Conservation (phyloP, 441 rosid genomes). For the Pelargonium citronellum region DNA sequence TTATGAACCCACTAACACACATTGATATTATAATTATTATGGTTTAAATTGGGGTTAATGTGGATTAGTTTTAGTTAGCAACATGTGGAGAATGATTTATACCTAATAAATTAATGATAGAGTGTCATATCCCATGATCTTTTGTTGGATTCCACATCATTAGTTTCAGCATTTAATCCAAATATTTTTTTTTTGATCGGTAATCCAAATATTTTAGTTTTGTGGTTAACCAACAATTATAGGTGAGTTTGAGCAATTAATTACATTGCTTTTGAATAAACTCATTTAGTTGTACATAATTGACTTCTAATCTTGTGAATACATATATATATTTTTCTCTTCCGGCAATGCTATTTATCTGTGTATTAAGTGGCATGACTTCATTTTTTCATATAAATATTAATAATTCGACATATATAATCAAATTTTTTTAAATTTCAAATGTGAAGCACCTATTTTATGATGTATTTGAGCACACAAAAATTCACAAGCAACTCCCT, state of each 20-base stretch:
- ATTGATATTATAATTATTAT: background rate
- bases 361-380: no score
- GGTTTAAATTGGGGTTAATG: no score
- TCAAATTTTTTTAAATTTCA: no score
- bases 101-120: background rate
- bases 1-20: background rate
- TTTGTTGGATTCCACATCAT: background rate
- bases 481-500: no score
- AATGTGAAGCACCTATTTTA: no score
- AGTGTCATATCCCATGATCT: background rate
- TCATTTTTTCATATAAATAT: no score
- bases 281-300: background rate
- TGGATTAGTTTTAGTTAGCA: background rate
- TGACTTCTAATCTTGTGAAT: background rate
- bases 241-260: background rate
- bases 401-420: no score
- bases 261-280: background rate
- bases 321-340: no score
- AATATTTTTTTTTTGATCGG: no score
- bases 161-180: background rate
- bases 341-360: no score
- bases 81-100: background rate
- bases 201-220: background rate
- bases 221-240: background rate
- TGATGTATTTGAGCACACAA: no score